Conservation (phyloP, 495 filamentous ascomycete genomes). For the Barbatosphaeria neglecta region DNA sequence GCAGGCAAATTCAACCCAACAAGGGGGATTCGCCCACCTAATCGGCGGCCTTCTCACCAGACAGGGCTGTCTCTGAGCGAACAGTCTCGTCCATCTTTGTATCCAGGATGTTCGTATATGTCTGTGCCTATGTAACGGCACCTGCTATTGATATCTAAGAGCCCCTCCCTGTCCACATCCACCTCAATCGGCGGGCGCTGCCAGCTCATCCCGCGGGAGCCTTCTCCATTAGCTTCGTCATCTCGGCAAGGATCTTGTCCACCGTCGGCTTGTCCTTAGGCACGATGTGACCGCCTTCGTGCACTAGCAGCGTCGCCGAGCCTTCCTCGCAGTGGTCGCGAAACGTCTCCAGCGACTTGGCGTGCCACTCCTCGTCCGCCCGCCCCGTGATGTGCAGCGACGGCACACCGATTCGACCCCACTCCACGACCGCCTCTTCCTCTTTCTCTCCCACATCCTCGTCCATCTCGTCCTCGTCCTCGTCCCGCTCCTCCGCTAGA, state of each 20-base stretch:
- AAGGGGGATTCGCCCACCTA: no score
- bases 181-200: no score
- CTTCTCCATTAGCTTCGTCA: neutral
- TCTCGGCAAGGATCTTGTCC: neutral
- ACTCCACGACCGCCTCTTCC: slow-evolving; percentile 1
- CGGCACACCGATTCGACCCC: slow-evolving; percentile 1
- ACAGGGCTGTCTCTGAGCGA: no score
- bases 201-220: neutral
- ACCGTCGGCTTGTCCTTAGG: slow-evolving; percentile 1
- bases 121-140: no score
- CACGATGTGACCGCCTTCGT: neutral
- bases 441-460: slow-evolving; percentile 9
- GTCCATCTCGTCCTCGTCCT: slow-evolving; percentile 10
- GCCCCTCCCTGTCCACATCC: neutral
- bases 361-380: slow-evolving; percentile 1
- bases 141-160: no score
- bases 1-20: no score
- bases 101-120: no score
- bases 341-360: neutral
- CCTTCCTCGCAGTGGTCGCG: slow-evolving; percentile 1
- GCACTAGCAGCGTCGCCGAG: neutral
- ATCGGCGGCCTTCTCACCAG: no score
- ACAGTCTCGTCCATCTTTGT: no score
- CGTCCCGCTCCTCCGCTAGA: neutral
- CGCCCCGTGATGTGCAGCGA: slow-evolving; percentile 1